Base-by-base conservation (phyloP, 352 stramenopile genomes). In the Blastocystis sp. region DNA sequence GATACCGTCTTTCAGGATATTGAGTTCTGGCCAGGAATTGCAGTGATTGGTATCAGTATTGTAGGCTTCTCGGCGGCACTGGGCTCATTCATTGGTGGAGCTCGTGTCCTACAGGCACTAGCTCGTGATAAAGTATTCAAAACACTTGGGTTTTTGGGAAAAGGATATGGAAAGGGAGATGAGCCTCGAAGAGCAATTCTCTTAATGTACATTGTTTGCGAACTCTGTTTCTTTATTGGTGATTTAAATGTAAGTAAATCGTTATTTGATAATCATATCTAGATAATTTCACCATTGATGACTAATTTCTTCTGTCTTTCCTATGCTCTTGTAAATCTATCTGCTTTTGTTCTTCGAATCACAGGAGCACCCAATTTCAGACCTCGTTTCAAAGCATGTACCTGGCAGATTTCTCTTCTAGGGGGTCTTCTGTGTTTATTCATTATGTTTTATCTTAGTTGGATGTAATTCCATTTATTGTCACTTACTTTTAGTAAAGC, bases 271-370 rank as follows among this genome's bases (percentile, higher is more conserved):
- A n/a, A n/a, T 84, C 6, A 2, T 15, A 48, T 17, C 7, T 77
- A 77, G 64, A 30, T 56, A 2, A 77, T 95, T 37, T 93, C 93
- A 22, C 93, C 93, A 27, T 93, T 95, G 35, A 95, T 94, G 90
- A 94, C 93, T 7, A 94, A 92, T 13, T 95, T 95, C 90, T 95
- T 95, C 90, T 93, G 93, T 35, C 90, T 95, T 35, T 92, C 92
- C 37, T 95, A 95, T 89, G 92, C 91, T 0, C 89, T 90, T 7
- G 92, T 94, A 58, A 95, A 95, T 80, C 75, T 95, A 30, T 94
- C 93, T 48, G 94, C 92, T 64, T 94, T 95, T 35, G 53, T 94
- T 51, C 90, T 95, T 6, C 92, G 94, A 90, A 91, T 95, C 9
- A 94, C 92, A 0, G 93, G 93, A 22, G 93, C 94, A 4, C 93